A percentile compares a stretch with the other conserved stretches of the same genome.
These are phyloP conservation scores for Leccinum subtestaceum DNA, from an alignment of 768 basidiomycete genomes.

Conservation along the genomic window DNA sequence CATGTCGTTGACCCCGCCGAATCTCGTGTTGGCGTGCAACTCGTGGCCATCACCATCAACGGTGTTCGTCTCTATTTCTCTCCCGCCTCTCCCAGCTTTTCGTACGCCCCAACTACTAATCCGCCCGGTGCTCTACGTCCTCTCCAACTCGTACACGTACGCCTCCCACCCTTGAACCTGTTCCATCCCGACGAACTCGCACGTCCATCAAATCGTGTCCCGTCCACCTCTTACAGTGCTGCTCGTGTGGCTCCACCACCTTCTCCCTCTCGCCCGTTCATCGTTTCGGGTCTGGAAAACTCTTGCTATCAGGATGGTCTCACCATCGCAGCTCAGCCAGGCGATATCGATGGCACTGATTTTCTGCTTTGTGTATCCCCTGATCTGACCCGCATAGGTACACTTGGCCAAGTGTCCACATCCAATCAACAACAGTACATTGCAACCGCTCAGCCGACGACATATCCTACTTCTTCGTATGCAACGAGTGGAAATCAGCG, in stretches of 20 bases:
- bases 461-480: conserved; percentile 43
- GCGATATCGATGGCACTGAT: conserved; percentile 71
- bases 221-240: conserved; percentile 44
- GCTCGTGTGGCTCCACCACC: conserved; percentile 43
- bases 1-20: conserved; percentile 68
- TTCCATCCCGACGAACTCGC: conserved; percentile 74
- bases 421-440: conserved; percentile 36
- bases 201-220: conserved; percentile 45
- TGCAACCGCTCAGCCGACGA: conserved; percentile 35
- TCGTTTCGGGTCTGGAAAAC: conserved; percentile 56
- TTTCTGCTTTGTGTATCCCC: conserved; percentile 73
- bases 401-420: conserved; percentile 61
- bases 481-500: conserved; percentile 41
- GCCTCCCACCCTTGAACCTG: conserved; percentile 72
- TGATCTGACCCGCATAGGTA: conserved; percentile 70
- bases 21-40: conserved; percentile 66
- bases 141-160: conserved; percentile 73
- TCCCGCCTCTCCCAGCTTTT: conserved; percentile 48
- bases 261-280: conserved; percentile 53
- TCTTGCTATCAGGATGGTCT: conserved; percentile 68
- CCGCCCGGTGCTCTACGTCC: conserved; percentile 31
- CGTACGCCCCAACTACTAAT: conserved; percentile 39
- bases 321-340: conserved; percentile 67
- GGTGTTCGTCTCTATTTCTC: conserved; percentile 86
- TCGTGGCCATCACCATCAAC: conserved; percentile 78